Percentiles rank a stretch among this genome's conserved stretches.
These are phyloP conservation scores for Salix exigua DNA, from an alignment of 345 rosid genomes.

Conservation along the genomic window DNA sequence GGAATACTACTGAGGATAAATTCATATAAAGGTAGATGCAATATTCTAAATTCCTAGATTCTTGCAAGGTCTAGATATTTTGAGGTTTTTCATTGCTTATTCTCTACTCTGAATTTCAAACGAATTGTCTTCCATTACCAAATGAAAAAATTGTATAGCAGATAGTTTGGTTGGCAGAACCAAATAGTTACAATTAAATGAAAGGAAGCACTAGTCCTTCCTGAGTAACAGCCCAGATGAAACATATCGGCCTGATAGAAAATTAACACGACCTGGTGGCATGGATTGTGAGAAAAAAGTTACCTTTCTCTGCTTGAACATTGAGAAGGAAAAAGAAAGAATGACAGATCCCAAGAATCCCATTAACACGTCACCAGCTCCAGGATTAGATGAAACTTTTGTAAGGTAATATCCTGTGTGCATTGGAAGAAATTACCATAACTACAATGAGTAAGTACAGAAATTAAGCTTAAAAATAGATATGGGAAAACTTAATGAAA, in stretches of 20 bases:
- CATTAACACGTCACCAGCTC: slow-evolving; percentile 95
- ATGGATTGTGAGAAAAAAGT: neutral
- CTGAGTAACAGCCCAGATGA: neutral
- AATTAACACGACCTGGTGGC: too few relatives aligned
- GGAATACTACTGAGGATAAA: neutral
- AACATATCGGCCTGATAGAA: neutral
- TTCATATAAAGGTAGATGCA: too few relatives aligned
- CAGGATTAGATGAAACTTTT: slow-evolving; percentile 70
- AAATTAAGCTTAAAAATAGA: too few relatives aligned
- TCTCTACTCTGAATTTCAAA: neutral
- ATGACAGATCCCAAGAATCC: slow-evolving; percentile 93
- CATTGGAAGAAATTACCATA: slow-evolving; percentile 8
- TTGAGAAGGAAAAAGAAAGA: slow-evolving; percentile 89
- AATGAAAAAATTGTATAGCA: too few relatives aligned
- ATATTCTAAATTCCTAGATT: too few relatives aligned
- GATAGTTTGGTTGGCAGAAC: neutral
- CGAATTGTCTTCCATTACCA: too few relatives aligned
- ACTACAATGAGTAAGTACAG: too few relatives aligned
- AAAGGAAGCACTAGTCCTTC: neutral
- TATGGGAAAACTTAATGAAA: neutral
- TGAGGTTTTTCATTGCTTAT: neutral
- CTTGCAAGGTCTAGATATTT: neutral
- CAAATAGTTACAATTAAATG: neutral
- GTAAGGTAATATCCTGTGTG: slow-evolving; percentile 76
- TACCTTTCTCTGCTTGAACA: slow-evolving; percentile 97